Percentiles rank a stretch among this genome's conserved stretches.
phyloP scores from a whole-genome alignment of 495 filamentous ascomycete genomes.

The Trichoderma asperelloides region DNA sequence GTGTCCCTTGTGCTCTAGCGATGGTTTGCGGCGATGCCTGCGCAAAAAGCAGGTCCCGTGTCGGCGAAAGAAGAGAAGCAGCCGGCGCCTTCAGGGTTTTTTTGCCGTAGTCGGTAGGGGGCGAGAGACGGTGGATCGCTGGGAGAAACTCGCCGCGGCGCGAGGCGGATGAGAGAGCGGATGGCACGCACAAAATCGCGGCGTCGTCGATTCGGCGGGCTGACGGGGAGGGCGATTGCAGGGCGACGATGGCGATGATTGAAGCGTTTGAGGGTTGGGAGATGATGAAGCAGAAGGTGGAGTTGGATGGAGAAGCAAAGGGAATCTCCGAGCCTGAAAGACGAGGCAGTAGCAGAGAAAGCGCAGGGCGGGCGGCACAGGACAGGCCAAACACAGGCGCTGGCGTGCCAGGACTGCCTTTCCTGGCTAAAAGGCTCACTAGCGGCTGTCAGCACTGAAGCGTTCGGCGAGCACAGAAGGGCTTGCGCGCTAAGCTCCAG shows the following conservation, averaged over 20 bases:
- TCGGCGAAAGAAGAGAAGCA: not conserved
- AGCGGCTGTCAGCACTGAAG: conserved; percentile 6
- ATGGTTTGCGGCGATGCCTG: not conserved
- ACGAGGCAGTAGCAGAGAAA: not conserved
- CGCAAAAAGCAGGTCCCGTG: not conserved
- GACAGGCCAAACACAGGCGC: not conserved
- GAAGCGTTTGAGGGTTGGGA: not conserved
- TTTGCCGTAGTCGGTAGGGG: not conserved
- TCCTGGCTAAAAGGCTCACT: not conserved
- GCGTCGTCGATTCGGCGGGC: not conserved
- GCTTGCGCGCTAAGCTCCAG: conserved; percentile 1
- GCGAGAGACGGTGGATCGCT: not conserved
- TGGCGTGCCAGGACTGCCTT: not conserved
- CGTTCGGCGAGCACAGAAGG: not conserved
- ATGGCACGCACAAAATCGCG: not conserved
- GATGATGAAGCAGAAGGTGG: conserved; percentile 3
- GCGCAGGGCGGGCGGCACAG: not conserved
- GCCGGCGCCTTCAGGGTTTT: conserved; percentile 7
- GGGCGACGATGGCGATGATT: not conserved
- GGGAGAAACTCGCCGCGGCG: not conserved
- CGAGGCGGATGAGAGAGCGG: not conserved
- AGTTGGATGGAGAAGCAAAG: not conserved
- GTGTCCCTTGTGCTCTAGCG: not conserved
- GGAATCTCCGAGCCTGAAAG: conserved; percentile 6
- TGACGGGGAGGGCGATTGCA: not conserved